These are phyloP conservation scores for Lunasporangiospora selenospora DNA, from an alignment of 192 early-diverging fungal genomes.

Conservation along the genomic window DNA sequence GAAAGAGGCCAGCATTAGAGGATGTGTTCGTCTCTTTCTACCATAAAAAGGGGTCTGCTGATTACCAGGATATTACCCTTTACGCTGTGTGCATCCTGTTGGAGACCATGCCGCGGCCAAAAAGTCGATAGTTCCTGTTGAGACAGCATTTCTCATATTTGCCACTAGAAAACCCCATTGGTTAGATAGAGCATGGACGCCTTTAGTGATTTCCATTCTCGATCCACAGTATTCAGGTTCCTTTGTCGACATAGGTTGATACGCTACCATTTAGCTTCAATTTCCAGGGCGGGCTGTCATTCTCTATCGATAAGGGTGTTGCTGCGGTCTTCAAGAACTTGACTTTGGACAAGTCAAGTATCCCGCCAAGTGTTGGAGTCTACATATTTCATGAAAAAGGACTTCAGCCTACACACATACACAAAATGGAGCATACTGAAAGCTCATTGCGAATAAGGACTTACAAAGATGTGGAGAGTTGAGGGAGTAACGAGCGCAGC, in stretches of 20 bases:
- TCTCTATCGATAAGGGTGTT: neutral
- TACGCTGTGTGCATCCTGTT: conserved; percentile 22
- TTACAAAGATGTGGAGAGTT: conserved; percentile 34
- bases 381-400: no score
- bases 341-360: neutral
- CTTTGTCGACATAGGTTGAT: neutral
- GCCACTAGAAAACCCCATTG: conserved; percentile 1
- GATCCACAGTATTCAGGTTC: neutral
- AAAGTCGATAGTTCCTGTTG: conserved; percentile 10
- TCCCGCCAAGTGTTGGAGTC: conserved; percentile 4
- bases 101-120: conserved; percentile 29
- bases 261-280: conserved; percentile 4
- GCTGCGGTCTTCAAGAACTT: conserved; percentile 16
- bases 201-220: neutral
- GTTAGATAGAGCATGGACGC: neutral
- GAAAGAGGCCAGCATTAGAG: neutral
- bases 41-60: neutral
- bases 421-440: no score
- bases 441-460: neutral
- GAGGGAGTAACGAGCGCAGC: conserved; percentile 26
- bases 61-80: conserved; percentile 5
- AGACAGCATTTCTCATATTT: conserved; percentile 14
- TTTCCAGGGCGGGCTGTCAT: conserved; percentile 27
- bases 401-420: no score
- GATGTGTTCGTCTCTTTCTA: neutral